These are phyloP conservation scores for Amaranthus cruentus DNA, from an alignment of 148 eudicot species.

Conservation along the genomic window DNA sequence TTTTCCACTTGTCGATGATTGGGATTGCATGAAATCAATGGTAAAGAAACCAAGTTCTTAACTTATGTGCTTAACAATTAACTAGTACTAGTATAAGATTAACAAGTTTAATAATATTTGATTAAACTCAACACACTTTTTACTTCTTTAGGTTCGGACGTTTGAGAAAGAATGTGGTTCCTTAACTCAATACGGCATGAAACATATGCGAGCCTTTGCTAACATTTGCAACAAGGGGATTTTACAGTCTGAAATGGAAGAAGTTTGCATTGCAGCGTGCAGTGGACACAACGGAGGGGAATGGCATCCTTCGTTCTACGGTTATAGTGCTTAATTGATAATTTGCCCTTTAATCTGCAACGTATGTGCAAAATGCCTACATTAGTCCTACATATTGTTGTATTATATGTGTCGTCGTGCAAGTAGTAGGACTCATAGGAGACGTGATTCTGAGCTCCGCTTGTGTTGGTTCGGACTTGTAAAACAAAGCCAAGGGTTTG, in stretches of 20 bases:
- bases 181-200: constrained; percentile 90
- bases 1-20: constrained; percentile 69
- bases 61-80: background rate
- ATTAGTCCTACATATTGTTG: background rate
- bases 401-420: background rate
- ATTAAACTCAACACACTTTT: background rate
- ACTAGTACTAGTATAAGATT: background rate
- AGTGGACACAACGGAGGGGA: constrained; percentile 20
- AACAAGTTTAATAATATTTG: background rate
- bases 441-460: no score
- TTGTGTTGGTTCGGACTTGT: no score
- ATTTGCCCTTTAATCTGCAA: background rate
- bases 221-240: constrained; percentile 69
- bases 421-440: background rate
- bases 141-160: constrained; percentile 44
- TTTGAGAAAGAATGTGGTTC: constrained; percentile 88
- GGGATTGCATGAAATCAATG: constrained; percentile 88
- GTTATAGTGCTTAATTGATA: constrained; percentile 31
- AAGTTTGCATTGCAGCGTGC: constrained; percentile 42
- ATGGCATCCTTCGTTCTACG: constrained; percentile 29
- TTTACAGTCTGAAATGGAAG: constrained; percentile 38
- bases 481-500: no score
- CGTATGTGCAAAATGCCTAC: background rate
- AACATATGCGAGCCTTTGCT: constrained; percentile 89
- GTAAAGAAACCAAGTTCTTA: constrained; percentile 23